These are phyloP conservation scores for Zoysia pacifica DNA, from an alignment of 176 grass and related monocot species.

Conservation along the genomic window DNA sequence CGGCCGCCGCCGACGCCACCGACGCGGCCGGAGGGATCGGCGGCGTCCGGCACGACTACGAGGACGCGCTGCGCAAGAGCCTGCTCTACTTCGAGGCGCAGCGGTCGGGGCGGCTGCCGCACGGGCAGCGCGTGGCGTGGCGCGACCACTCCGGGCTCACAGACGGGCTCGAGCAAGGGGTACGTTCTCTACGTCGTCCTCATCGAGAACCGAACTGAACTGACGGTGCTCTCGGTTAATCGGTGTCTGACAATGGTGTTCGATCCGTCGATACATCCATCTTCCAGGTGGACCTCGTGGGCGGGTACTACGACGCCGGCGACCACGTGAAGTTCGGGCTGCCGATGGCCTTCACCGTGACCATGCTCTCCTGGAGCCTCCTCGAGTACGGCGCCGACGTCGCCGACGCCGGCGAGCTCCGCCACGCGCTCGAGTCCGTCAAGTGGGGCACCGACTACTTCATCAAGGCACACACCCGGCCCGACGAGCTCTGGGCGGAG, in stretches of 20 bases:
- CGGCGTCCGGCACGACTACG: conserved; percentile 55
- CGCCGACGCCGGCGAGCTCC: conserved; percentile 60
- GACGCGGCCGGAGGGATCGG: not conserved
- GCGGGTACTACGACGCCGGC: conserved; percentile 90
- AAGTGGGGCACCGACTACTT: conserved; percentile 96
- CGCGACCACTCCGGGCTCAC: conserved; percentile 91
- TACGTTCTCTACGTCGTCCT: conserved; percentile 14
- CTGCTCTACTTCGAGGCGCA: conserved; percentile 97
- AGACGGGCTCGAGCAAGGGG: conserved; percentile 92
- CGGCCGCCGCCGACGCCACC: not conserved
- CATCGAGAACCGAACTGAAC: no score
- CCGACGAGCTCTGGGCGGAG: conserved; percentile 82
- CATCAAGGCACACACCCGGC: conserved; percentile 76
- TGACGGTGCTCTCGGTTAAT: no score
- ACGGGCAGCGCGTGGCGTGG: conserved; percentile 81
- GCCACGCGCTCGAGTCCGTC: conserved; percentile 61
- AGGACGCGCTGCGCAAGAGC: conserved; percentile 73
- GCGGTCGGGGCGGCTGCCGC: conserved; percentile 78
- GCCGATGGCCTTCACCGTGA: conserved; percentile 91
- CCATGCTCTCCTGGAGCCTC: conserved; percentile 75
- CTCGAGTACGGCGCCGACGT: conserved; percentile 73
- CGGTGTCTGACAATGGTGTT: no score
- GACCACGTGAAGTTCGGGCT: conserved; percentile 94
- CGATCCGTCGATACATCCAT: no score
- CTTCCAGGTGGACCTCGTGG: conserved; percentile 73